Evolutionary conservation across 257 asterid species (phyloP), one percentile per base, ranked within the genome.

Genomic region (Eucommia ulmoides): DNA sequence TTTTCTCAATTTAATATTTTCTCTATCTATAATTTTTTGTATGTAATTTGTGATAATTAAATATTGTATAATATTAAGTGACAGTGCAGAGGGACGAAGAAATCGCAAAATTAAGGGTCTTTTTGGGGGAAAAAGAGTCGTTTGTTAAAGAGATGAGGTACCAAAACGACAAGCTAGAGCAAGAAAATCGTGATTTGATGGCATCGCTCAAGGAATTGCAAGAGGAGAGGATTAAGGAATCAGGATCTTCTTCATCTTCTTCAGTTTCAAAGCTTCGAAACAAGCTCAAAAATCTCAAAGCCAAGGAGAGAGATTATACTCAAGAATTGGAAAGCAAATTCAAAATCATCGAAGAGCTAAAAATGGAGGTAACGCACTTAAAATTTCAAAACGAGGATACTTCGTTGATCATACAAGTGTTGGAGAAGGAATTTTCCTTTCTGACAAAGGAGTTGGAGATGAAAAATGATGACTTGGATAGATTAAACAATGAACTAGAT

Each of bases 1-100:
- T n/a, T n/a, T n/a, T n/a, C n/a, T n/a, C n/a, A n/a, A n/a, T n/a
- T n/a, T n/a, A n/a, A n/a, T n/a, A n/a, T n/a, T n/a, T n/a, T n/a
- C n/a, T n/a, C n/a, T n/a, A n/a, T n/a, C n/a, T n/a, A n/a, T n/a
- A n/a, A n/a, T n/a, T n/a, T n/a, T n/a, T n/a, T n/a, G n/a, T n/a
- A n/a, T n/a, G n/a, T n/a, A n/a, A n/a, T n/a, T n/a, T n/a, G n/a
- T n/a, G n/a, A n/a, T n/a, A n/a, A n/a, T n/a, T n/a, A n/a, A n/a
- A n/a, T n/a, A n/a, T n/a, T n/a, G n/a, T n/a, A n/a, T n/a, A n/a
- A n/a, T n/a, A n/a, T n/a, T n/a, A n/a, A n/a, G n/a, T 58, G 49
- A 33, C 59, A 14, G 22, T 29, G 52, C 57, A 56, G 62, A 73
- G 66, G 63, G 75, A 68, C 59, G 76, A 68, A 52, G 80, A 68